A percentile compares a stretch with the other conserved stretches of the same genome.
Conservation (phyloP, 2,329 filamentous ascomycete species). For the Moelleriella libera region DNA sequence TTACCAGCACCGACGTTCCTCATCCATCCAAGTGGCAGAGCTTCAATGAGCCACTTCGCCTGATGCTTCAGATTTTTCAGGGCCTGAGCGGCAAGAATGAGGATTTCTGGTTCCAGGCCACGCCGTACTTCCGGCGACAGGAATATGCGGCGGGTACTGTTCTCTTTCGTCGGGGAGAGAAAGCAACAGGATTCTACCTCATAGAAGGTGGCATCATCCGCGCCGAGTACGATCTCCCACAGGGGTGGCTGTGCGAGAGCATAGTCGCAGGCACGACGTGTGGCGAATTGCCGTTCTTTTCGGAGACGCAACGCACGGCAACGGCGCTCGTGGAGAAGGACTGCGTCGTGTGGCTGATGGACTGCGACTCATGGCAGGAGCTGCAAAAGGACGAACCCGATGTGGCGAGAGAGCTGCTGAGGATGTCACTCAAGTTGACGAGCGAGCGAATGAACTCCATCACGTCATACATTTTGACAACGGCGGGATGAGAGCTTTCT, state of each 20-base stretch:
- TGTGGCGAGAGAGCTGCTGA: constrained; percentile 70
- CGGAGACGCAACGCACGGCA: constrained; percentile 73
- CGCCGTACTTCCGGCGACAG: constrained; percentile 58
- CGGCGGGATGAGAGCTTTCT: constrained; percentile 24
- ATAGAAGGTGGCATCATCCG: constrained; percentile 80
- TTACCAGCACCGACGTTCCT: constrained; percentile 50
- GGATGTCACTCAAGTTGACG: constrained; percentile 82
- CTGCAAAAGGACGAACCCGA: constrained; percentile 61
- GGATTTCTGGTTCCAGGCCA: constrained; percentile 84
- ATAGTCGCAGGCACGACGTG: constrained; percentile 92
- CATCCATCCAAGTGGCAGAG: constrained; percentile 60
- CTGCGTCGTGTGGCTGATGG: constrained; percentile 72
- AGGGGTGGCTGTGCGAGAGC: constrained; percentile 78
- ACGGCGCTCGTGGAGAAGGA: constrained; percentile 74
- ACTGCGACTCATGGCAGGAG: constrained; percentile 53
- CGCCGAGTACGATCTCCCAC: constrained; percentile 80
- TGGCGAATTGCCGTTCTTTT: constrained; percentile 93
- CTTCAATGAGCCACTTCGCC: constrained; percentile 78
- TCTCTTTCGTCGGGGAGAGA: constrained; percentile 65
- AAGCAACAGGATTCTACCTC: constrained; percentile 75
- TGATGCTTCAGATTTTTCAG: constrained; percentile 93
- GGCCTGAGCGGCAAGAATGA: constrained; percentile 74
- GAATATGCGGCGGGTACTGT: constrained; percentile 56
- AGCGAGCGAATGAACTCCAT: constrained; percentile 76
- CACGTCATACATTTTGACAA: constrained; percentile 39